These are phyloP conservation scores for Tetragonia tetragonoides DNA, from an alignment of 148 eudicot genomes.

Conservation along the genomic window DNA sequence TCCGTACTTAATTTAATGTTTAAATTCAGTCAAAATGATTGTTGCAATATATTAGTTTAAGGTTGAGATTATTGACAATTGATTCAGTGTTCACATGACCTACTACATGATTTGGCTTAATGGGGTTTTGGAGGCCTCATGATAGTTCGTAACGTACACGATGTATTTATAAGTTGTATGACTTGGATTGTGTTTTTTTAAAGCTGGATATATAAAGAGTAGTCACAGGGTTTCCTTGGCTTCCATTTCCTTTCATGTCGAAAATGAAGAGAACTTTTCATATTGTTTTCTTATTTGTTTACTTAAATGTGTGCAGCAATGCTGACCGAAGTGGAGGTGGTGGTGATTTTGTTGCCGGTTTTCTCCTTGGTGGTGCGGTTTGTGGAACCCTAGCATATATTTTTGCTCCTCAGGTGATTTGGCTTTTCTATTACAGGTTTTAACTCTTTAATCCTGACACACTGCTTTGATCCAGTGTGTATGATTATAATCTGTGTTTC, in stretches of 20 bases:
- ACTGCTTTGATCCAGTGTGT: not conserved
- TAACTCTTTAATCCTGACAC: not conserved
- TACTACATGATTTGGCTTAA: too few relatives aligned
- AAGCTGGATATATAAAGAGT: not conserved
- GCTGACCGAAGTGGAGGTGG: slow-evolving; percentile 50
- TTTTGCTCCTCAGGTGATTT: slow-evolving; percentile 84
- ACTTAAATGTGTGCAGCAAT: slow-evolving; percentile 31
- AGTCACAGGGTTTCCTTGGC: not conserved
- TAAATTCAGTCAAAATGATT: too few relatives aligned
- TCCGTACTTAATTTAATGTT: too few relatives aligned
- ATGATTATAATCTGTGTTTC: too few relatives aligned
- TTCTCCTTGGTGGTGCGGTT: slow-evolving; percentile 78
- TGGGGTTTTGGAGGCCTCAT: too few relatives aligned
- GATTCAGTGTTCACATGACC: too few relatives aligned
- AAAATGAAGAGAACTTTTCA: slow-evolving; percentile 2
- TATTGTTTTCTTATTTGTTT: slow-evolving; percentile 8
- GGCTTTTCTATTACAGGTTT: not conserved
- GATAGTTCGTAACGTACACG: too few relatives aligned
- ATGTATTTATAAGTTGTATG: not conserved
- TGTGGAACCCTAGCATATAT: slow-evolving; percentile 75
- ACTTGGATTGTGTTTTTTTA: not conserved
- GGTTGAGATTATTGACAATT: too few relatives aligned
- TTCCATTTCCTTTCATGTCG: not conserved
- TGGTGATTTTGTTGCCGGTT: slow-evolving; percentile 81
- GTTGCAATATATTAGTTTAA: too few relatives aligned